Conservation (phyloP, 306 rosid genomes). For the Sicyos edulis region DNA sequence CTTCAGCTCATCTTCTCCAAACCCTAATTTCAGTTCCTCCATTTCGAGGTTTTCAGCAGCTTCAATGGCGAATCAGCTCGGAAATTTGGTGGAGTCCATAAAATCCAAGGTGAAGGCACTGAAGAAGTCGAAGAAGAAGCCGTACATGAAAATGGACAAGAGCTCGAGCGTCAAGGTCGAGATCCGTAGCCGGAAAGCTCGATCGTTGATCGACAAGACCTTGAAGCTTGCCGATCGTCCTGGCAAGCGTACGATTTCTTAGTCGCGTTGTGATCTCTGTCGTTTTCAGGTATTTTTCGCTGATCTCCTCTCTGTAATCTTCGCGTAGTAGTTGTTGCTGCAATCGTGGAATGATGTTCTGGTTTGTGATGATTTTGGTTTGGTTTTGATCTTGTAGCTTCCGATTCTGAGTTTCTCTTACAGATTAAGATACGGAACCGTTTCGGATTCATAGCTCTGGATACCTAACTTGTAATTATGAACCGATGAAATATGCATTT, state of each 20-base stretch:
- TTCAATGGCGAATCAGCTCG: slow-evolving; percentile 57
- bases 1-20: background rate
- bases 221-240: slow-evolving; percentile 70
- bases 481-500: background rate
- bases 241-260: slow-evolving; percentile 29
- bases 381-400: slow-evolving; percentile 25
- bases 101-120: slow-evolving; percentile 65
- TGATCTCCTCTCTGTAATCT: background rate
- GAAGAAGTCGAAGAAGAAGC: slow-evolving; percentile 45
- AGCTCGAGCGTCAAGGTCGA: slow-evolving; percentile 87
- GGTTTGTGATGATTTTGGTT: slow-evolving; percentile 1
- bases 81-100: slow-evolving; percentile 61
- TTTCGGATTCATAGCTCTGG: slow-evolving; percentile 27
- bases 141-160: slow-evolving; percentile 80
- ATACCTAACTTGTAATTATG: background rate
- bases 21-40: background rate
- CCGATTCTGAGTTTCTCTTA: slow-evolving; percentile 25
- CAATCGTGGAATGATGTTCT: too few species aligned
- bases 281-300: background rate
- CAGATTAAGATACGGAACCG: slow-evolving; percentile 25
- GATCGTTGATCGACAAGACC: slow-evolving; percentile 73
- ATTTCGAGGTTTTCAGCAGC: background rate
- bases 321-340: too few species aligned
- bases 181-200: slow-evolving; percentile 88
- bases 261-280: background rate